Conservation (phyloP, 495 filamentous ascomycete species). For the Articulospora tetracladia region DNA sequence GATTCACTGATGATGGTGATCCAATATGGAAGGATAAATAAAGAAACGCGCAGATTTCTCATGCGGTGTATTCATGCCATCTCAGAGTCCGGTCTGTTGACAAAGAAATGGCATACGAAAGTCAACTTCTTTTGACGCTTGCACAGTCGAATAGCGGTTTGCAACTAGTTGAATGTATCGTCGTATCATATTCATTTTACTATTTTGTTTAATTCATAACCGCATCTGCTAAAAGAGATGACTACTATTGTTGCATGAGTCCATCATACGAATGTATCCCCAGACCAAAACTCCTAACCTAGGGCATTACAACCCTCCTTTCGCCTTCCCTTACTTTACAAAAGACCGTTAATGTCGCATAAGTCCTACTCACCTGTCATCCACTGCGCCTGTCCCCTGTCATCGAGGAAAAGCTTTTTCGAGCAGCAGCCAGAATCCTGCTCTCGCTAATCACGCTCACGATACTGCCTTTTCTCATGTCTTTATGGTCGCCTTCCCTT, state of each 20-base stretch:
- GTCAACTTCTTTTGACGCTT: too few relatives aligned
- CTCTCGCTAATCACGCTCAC: neutral
- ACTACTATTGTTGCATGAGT: neutral
- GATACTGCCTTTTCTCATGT: neutral
- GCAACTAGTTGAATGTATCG: neutral
- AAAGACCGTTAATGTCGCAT: too few relatives aligned
- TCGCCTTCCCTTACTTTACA: neutral
- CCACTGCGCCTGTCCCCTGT: neutral
- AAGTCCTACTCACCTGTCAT: neutral
- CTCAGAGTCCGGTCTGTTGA: too few relatives aligned
- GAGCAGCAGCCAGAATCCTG: neutral
- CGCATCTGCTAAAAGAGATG: neutral
- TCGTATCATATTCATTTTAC: too few relatives aligned
- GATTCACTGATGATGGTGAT: conserved; percentile 83
- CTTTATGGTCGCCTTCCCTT: neutral
- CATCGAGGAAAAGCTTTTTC: neutral
- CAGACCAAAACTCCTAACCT: too few relatives aligned
- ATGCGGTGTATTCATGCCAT: too few relatives aligned
- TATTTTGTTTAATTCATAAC: neutral
- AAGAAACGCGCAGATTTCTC: too few relatives aligned
- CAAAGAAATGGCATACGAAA: too few relatives aligned
- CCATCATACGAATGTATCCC: neutral
- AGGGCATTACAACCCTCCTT: neutral
- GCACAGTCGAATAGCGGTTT: too few relatives aligned
- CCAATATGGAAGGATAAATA: conserved; percentile 53